Evolutionary conservation across 257 asterid genomes (phyloP), one percentile per base, ranked within the genome.

Genomic region (Haberlea rhodopensis): DNA sequence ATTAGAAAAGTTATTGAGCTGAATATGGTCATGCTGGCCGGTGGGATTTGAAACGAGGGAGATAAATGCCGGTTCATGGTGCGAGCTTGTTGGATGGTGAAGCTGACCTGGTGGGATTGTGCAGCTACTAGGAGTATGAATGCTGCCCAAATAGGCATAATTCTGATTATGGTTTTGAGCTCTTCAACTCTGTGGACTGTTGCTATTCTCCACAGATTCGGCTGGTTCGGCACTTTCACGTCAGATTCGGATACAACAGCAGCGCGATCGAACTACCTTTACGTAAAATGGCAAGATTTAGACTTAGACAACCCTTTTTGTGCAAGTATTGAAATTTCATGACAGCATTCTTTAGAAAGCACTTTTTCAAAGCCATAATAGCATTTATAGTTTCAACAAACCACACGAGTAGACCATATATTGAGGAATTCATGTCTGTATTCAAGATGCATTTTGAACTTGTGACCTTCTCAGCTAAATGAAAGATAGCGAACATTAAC

Each of bases 71-170:
- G 82, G 53, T 86, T 71, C 96, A 91, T 88, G 69, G 66, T 81
- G 5, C 82, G 81, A 25, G 97, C 94, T 71, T 91, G 96, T 46
- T 75, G 79, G 63, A 84, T 76, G 8, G 96, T 82, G 78, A 91
- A 88, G 68, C 86, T 84, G 34, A 8, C 40, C 8, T n/a, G 63
- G 25, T 90, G 90, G 28, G 96, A 81, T 6, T 80, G 74, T 13
- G 94, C 82, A 29, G 96, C 85, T 6, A 78, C 77, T 5, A 32
- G 1, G 5, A 32, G 40, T 48, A 90, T 90, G 19, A 87, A 81
- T n/a, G 97, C 87, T 0, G 82, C 79, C 96, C 94, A 90, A 1
- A 88, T 83, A 0, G 96, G 97, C n/a, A 90, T n/a, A 72, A 90
- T 66, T 37, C 94, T 56, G 51, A 83, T 67, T 10, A 90, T 73